These are phyloP conservation scores for Clarireedia monteithiana DNA, from an alignment of 2,329 filamentous ascomycete species.

Conservation along the genomic window DNA sequence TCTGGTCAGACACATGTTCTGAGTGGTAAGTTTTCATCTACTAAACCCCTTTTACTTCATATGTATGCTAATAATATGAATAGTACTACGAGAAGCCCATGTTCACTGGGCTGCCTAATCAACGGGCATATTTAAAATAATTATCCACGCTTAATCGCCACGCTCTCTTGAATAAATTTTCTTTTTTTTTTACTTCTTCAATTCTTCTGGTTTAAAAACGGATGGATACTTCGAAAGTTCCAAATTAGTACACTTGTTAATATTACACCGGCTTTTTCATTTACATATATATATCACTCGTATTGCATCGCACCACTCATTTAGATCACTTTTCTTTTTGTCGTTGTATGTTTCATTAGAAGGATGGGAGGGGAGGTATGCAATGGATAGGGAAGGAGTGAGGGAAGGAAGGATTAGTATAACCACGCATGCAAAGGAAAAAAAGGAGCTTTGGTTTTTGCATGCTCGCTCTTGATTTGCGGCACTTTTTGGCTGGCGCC, in stretches of 20 bases:
- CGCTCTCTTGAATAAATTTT: neutral
- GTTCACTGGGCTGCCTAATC: neutral
- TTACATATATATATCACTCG: neutral
- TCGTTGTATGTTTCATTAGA: neutral
- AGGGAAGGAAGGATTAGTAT: neutral
- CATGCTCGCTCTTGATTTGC: no score
- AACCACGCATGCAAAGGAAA: no score
- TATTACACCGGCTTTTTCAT: neutral
- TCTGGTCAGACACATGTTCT: conserved; percentile 48
- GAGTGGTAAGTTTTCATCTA: conserved; percentile 26
- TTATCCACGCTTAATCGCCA: no score
- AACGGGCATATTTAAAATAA: no score
- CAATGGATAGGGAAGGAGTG: neutral
- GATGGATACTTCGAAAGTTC: neutral
- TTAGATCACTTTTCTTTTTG: neutral
- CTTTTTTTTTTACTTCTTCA: neutral
- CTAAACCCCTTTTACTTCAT: neutral
- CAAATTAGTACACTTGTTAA: neutral
- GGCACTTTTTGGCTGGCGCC: no score
- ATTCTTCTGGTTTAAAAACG: neutral
- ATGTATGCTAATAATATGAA: neutral
- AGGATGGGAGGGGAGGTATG: neutral
- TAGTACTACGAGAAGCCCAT: neutral
- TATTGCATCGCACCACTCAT: neutral
- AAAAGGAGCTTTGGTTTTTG: no score